Percentiles rank a stretch among this genome's conserved stretches.
Evolutionary conservation across 257 asterid genomes (phyloP).

Genomic region (Nicotiana attenuata): DNA sequence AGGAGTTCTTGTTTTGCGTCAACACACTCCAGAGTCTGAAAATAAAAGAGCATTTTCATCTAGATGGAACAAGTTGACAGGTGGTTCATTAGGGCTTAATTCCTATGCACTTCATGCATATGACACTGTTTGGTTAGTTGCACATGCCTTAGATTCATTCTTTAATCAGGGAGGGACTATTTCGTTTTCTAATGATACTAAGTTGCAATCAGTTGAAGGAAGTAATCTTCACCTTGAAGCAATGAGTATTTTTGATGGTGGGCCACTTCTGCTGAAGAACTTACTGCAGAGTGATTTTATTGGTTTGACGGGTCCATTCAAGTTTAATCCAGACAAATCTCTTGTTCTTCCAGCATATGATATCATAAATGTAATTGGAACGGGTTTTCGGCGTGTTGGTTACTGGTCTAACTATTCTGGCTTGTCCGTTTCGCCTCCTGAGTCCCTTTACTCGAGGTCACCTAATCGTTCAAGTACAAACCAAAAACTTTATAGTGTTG

Average conservation of each 20-base stretch:
- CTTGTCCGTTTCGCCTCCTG: constrained; percentile 60
- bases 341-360: constrained; percentile 69
- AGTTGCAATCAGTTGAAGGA: constrained; percentile 32
- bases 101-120: constrained; percentile 74
- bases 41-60: constrained; percentile 43
- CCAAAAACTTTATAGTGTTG: constrained; percentile 46
- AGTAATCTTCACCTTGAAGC: constrained; percentile 60
- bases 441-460: constrained; percentile 39
- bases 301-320: constrained; percentile 72
- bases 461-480: constrained; percentile 48
- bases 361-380: constrained; percentile 68
- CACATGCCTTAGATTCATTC: constrained; percentile 72
- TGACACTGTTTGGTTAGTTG: constrained; percentile 80
- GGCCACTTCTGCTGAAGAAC: constrained; percentile 51
- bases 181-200: constrained; percentile 63
- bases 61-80: constrained; percentile 51
- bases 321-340: constrained; percentile 52
- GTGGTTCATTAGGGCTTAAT: constrained; percentile 56
- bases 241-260: constrained; percentile 72
- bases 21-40: constrained; percentile 38
- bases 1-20: constrained; percentile 42
- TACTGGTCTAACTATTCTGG: constrained; percentile 90
- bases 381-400: constrained; percentile 71
- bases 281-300: constrained; percentile 52
- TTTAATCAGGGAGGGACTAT: constrained; percentile 62